Conservation (phyloP, 2,329 filamentous ascomycete genomes). For the Talaromyces pinophilus region DNA sequence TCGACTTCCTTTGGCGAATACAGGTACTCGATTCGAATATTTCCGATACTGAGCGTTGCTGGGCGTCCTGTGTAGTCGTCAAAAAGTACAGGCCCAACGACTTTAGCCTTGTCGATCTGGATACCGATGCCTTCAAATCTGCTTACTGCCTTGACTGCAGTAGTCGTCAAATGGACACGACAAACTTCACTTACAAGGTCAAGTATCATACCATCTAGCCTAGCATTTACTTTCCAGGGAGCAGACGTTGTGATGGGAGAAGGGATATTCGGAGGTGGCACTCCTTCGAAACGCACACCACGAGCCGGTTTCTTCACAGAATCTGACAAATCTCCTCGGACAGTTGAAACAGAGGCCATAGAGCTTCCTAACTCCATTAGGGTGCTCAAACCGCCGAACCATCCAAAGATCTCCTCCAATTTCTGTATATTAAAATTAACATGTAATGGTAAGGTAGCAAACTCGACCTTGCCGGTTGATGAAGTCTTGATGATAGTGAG, state of each 20-base stretch:
- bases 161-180: conserved; percentile 72
- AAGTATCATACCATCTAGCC: conserved; percentile 74
- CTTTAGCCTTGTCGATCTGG: conserved; percentile 71
- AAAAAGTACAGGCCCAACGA: conserved; percentile 69
- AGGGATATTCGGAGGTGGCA: conserved; percentile 30
- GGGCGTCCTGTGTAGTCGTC: conserved; percentile 53
- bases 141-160: conserved; percentile 76
- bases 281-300: conserved; percentile 59
- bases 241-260: conserved; percentile 34
- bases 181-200: conserved; percentile 77
- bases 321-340: conserved; percentile 39
- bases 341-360: conserved; percentile 70
- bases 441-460: conserved; percentile 75
- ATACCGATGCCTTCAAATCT: conserved; percentile 71
- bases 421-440: conserved; percentile 75
- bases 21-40: conserved; percentile 72
- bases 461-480: conserved; percentile 51
- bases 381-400: conserved; percentile 89
- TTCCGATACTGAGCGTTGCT: conserved; percentile 63
- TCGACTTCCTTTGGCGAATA: conserved; percentile 74
- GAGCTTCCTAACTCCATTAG: conserved; percentile 86
- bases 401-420: conserved; percentile 81
- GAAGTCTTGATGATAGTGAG: conserved; percentile 38
- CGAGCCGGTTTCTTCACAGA: conserved; percentile 39
- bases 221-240: conserved; percentile 67